Evolutionary conservation across 2,329 filamentous ascomycete genomes (phyloP).

Genomic region (Verticillium alfalfae): DNA sequence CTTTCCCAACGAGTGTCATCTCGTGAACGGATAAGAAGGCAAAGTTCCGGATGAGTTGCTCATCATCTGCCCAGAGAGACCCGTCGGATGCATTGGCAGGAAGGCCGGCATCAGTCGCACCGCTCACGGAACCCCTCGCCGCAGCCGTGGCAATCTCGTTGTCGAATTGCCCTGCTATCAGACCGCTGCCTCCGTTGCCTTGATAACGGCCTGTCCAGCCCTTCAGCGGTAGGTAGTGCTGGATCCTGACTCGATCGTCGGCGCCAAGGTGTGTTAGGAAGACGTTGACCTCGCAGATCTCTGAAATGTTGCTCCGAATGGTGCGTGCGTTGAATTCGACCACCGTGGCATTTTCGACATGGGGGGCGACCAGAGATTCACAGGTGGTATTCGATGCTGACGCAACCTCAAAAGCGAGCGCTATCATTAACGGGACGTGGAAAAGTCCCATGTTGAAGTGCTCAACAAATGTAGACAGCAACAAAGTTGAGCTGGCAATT

Average conservation of each 20-base stretch:
- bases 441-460: too few species aligned
- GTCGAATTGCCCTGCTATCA: conserved; percentile 1
- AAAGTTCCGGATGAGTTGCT: conserved; percentile 23
- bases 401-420: neutral
- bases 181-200: conserved; percentile 9
- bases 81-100: conserved; percentile 4
- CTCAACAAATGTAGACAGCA: too few species aligned
- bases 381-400: neutral
- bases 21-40: conserved; percentile 31
- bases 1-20: conserved; percentile 41
- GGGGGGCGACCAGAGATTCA: neutral
- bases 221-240: conserved; percentile 6
- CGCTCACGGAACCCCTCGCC: conserved; percentile 8
- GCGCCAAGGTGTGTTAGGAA: conserved; percentile 1
- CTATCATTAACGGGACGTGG: neutral
- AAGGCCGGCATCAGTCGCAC: conserved; percentile 15
- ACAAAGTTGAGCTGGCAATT: too few species aligned
- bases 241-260: conserved; percentile 6
- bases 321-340: neutral
- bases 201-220: conserved; percentile 8
- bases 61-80: conserved; percentile 9
- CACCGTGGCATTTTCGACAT: neutral
- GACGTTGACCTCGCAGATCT: conserved; percentile 12
- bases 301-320: neutral
- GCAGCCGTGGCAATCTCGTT: neutral